These are phyloP conservation scores for Suillus ampliporus DNA, from an alignment of 768 basidiomycete genomes.

Conservation along the genomic window DNA sequence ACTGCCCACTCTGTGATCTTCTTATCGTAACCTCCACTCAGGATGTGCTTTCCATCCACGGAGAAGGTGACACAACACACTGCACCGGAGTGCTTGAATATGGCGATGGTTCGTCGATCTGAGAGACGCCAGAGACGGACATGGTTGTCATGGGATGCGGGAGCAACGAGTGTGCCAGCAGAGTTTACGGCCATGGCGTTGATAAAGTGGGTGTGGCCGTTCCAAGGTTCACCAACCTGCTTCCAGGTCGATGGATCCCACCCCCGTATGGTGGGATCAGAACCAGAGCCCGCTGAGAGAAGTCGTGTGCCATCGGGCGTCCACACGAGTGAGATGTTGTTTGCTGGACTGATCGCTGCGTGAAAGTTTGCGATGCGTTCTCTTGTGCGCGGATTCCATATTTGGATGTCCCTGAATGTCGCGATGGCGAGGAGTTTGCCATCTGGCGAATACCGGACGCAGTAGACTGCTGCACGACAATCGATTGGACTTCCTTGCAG, in stretches of 20 bases:
- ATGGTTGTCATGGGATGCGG: background rate
- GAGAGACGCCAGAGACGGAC: too few relatives aligned
- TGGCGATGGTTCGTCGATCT: too few relatives aligned
- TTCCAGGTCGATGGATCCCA: constrained; percentile 4
- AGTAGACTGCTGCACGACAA: background rate
- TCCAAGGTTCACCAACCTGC: background rate
- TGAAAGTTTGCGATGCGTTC: background rate
- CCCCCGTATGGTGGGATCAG: background rate
- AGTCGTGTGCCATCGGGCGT: background rate
- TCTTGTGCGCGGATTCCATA: background rate
- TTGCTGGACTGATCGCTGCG: too few relatives aligned
- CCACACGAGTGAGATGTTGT: background rate
- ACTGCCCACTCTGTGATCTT: background rate
- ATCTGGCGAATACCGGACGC: background rate
- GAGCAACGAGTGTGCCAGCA: background rate
- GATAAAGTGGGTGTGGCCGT: background rate
- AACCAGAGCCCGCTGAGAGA: background rate
- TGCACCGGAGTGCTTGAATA: too few relatives aligned
- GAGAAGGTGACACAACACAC: too few relatives aligned
- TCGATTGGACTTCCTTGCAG: background rate
- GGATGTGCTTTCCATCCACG: too few relatives aligned
- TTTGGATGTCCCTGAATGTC: background rate
- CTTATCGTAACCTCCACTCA: background rate
- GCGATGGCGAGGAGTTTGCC: constrained; percentile 2
- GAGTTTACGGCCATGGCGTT: background rate